Conservation (phyloP, 768 basidiomycete genomes). For the Hygrocybe coccinea region DNA sequence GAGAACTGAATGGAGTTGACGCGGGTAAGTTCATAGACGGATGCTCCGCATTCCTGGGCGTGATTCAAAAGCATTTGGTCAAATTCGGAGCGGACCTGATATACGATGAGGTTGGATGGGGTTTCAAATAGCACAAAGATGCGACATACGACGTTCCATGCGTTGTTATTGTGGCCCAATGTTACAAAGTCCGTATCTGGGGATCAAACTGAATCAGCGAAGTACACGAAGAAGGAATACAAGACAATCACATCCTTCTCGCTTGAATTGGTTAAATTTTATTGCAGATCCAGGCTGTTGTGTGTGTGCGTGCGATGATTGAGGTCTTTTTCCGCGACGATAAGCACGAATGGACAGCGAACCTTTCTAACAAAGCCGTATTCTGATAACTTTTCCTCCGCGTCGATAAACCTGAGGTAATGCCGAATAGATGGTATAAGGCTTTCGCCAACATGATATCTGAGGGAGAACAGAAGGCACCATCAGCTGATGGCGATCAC, state of each 20-base stretch:
- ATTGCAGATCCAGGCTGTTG: conserved; percentile 57
- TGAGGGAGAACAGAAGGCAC: conserved; percentile 18
- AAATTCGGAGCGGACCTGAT: conserved; percentile 55
- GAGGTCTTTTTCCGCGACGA: too few relatives aligned
- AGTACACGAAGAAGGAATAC: neutral
- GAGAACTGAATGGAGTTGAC: conserved; percentile 47
- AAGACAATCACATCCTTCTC: conserved; percentile 52
- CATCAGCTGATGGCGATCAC: too few relatives aligned
- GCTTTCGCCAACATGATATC: conserved; percentile 58
- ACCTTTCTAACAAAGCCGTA: conserved; percentile 53
- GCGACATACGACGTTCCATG: conserved; percentile 55
- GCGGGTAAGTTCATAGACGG: conserved; percentile 51
- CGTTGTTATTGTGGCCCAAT: conserved; percentile 47
- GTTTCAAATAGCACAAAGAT: neutral
- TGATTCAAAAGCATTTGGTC: conserved; percentile 56
- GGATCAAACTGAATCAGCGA: neutral
- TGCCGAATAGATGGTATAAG: conserved; percentile 58
- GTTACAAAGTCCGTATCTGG: conserved; percentile 59
- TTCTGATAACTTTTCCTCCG: conserved; percentile 45
- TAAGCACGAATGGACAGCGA: too few relatives aligned
- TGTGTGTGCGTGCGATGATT: too few relatives aligned
- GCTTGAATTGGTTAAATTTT: conserved; percentile 59
- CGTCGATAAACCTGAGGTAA: conserved; percentile 54
- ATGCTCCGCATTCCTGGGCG: conserved; percentile 46
- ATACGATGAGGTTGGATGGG: neutral